Evolutionary conservation across 1,284 basidiomycete genomes (phyloP).

Genomic region (Leccinum solheimii): DNA sequence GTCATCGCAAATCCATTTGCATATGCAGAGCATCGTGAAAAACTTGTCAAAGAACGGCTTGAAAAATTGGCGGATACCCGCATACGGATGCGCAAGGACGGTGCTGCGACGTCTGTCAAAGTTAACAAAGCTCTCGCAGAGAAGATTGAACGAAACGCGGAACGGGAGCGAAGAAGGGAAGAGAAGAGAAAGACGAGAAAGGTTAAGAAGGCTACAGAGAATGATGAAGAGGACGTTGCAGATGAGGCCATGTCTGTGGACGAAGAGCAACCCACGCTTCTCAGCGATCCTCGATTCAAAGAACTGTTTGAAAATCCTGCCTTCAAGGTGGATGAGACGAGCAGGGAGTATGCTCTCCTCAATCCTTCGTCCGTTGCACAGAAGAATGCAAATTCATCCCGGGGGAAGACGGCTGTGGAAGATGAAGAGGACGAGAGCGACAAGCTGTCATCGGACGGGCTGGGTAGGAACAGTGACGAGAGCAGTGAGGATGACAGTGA

Average conservation of each 20-base stretch:
- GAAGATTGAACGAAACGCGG: conserved; percentile 76
- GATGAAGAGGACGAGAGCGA: conserved; percentile 90
- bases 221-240: conserved; percentile 35
- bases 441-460: conserved; percentile 69
- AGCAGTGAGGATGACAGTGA: conserved; percentile 45
- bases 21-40: conserved; percentile 92
- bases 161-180: conserved; percentile 62
- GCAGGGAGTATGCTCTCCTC: conserved; percentile 85
- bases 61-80: conserved; percentile 92
- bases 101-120: conserved; percentile 51
- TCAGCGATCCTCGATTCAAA: conserved; percentile 88
- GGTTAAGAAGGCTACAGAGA: conserved; percentile 36
- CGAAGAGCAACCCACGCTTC: conserved; percentile 48
- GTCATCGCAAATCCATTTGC: conserved; percentile 96
- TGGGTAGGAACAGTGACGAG: conserved; percentile 49
- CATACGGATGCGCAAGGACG: conserved; percentile 76
- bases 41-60: conserved; percentile 84
- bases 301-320: conserved; percentile 93
- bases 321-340: conserved; percentile 89
- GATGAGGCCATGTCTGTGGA: conserved; percentile 47
- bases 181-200: conserved; percentile 59
- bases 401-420: conserved; percentile 78
- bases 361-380: conserved; percentile 81
- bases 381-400: conserved; percentile 35
- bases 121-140: conserved; percentile 95